These are phyloP conservation scores for Geranomyces michiganensis DNA, from an alignment of 192 early-diverging fungal genomes.

Conservation along the genomic window DNA sequence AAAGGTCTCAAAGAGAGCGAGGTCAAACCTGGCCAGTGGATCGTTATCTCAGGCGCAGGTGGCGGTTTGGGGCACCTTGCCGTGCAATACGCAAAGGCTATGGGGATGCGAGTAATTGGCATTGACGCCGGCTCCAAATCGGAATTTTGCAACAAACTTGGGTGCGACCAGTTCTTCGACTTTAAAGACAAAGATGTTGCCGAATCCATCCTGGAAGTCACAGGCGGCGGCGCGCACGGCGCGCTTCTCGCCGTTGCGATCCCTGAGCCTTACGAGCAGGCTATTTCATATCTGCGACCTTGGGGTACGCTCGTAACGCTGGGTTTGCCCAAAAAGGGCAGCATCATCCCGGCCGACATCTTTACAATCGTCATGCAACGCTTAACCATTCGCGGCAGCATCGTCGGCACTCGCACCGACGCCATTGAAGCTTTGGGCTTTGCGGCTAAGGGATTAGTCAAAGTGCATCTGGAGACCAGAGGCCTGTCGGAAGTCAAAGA, in stretches of 20 bases:
- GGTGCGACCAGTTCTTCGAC: not conserved
- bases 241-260: constrained; percentile 9
- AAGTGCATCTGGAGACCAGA: constrained; percentile 4
- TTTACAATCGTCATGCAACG: constrained; percentile 9
- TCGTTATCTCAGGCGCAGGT: constrained; percentile 1
- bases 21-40: constrained; percentile 11
- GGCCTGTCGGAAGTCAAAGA: not conserved
- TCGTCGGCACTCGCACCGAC: constrained; percentile 11
- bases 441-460: constrained; percentile 7
- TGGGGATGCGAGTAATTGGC: constrained; percentile 10
- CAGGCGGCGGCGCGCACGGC: constrained; percentile 8
- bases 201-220: not conserved
- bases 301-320: constrained; percentile 21
- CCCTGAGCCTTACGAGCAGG: constrained; percentile 2
- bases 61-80: constrained; percentile 5
- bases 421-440: constrained; percentile 11
- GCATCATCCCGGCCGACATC: constrained; percentile 9
- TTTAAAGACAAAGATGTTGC: not conserved
- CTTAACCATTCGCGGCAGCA: constrained; percentile 4
- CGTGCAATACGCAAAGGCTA: constrained; percentile 6
- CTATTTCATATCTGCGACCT: constrained; percentile 6
- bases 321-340: constrained; percentile 9
- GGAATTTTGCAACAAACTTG: not conserved
- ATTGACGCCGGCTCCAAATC: constrained; percentile 1
- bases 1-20: constrained; percentile 10